Base-by-base conservation (phyloP, 306 rosid species). In the Castanea sativa region DNA sequence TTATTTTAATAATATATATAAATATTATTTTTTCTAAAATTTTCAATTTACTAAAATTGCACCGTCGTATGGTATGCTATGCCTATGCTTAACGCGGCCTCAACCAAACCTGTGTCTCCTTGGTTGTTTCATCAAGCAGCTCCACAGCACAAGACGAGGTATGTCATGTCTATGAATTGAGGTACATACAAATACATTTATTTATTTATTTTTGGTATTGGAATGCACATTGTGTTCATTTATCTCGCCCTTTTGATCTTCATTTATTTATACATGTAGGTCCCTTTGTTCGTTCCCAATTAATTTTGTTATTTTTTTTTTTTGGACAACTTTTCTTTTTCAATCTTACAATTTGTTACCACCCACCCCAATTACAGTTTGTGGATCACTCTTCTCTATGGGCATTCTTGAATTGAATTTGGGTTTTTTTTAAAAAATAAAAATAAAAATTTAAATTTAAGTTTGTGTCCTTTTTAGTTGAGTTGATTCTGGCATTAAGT, bases 121-220 rank as follows among this genome's bases (percentile, higher is more conserved):
- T 33, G 76, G 79, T 27, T 81, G 81, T 41, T 77, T 82, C 84
- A 38, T 73, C 86, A 83, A 83, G 82, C 86, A 41, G 45, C 45
- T 41, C 45, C 45, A 41, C 45, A 41, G 8, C 45, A 81, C 80
- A 84, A 78, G 80, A 85, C 74, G 82, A 84, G 92, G 91, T 88
- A 81, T 49, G 53, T 10, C 53, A 81, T 49, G 53, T 10, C 53
- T 49, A 49, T 49, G 53, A 41, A 41, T 41, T 41, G 45, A 49
- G 53, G 53, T 13, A 12, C 3, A 45, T 10, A 12, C 53, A 45
- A 68, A 49, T 33, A 41, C 5, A 21, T 4, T 8, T 55, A 57
- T n/a, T 73, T 7, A 12, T 64, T 74, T 61, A 53, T 38, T 11
- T 55, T 49, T 49, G 57, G 23, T 32, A 38, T 73, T 19, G 27